Evolutionary conservation across 345 rosid species (phyloP).

Genomic region (Boechera retrofracta): DNA sequence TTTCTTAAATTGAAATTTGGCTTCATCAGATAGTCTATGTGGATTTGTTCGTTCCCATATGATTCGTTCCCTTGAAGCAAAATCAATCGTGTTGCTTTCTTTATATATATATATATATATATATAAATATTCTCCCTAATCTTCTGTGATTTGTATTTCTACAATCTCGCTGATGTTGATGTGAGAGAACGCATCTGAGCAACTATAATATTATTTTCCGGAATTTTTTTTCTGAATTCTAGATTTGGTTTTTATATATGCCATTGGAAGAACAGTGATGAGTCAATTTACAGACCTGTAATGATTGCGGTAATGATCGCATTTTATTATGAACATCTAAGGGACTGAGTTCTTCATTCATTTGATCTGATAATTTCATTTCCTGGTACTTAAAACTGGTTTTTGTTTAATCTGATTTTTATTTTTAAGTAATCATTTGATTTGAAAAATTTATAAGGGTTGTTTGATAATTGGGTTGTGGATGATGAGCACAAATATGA

Average conservation of each 20-base stretch:
- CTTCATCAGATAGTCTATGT: slow-evolving; percentile 85
- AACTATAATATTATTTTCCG: slow-evolving; percentile 42
- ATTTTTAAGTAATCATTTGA: too few relatives aligned
- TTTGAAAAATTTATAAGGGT: too few relatives aligned
- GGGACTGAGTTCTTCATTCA: slow-evolving; percentile 72
- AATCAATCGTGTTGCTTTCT: slow-evolving; percentile 57
- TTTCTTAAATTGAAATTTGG: slow-evolving; percentile 24
- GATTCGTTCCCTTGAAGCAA: slow-evolving; percentile 95
- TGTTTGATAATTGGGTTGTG: too few relatives aligned
- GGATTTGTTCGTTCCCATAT: slow-evolving; percentile 61
- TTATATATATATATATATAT: not conserved
- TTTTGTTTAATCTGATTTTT: not conserved
- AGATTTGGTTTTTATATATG: not conserved
- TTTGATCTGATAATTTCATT: not conserved
- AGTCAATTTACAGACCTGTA: slow-evolving; percentile 86
- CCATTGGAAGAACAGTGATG: slow-evolving; percentile 57
- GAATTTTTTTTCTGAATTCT: not conserved
- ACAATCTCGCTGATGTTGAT: not conserved
- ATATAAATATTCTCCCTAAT: not conserved
- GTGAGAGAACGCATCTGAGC: slow-evolving; percentile 47
- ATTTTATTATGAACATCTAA: slow-evolving; percentile 78
- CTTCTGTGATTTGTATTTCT: not conserved
- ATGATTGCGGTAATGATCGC: slow-evolving; percentile 95
- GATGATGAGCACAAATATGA: too few relatives aligned
- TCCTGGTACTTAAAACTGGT: not conserved